These are phyloP conservation scores for Rhizopogon sp. DNA, from an alignment of 768 basidiomycete species.

Conservation along the genomic window DNA sequence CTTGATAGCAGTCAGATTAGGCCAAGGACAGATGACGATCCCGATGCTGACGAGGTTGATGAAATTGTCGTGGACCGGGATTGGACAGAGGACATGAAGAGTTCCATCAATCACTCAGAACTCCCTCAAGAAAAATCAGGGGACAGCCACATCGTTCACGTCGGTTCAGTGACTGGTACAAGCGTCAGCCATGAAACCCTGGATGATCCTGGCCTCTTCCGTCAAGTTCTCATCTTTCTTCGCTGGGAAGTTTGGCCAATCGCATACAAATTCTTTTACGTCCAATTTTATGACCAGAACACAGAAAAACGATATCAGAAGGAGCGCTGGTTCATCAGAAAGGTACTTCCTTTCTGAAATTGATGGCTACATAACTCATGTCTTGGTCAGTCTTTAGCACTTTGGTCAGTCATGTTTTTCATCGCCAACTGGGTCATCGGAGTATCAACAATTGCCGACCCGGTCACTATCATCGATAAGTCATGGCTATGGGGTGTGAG, in stretches of 20 bases:
- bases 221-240: conserved; percentile 34
- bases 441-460: conserved; percentile 42
- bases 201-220: conserved; percentile 31
- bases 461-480: conserved; percentile 46
- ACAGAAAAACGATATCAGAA: conserved; percentile 45
- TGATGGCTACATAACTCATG: neutral
- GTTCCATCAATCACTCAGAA: conserved; percentile 48
- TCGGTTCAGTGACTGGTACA: conserved; percentile 20
- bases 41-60: conserved; percentile 44
- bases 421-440: conserved; percentile 68
- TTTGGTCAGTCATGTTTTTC: conserved; percentile 62
- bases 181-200: conserved; percentile 33
- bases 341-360: conserved; percentile 26
- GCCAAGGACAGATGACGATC: conserved; percentile 25
- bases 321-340: conserved; percentile 73
- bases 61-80: conserved; percentile 73
- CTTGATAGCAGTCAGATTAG: conserved; percentile 32
- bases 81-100: conserved; percentile 59
- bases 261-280: conserved; percentile 52
- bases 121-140: conserved; percentile 45
- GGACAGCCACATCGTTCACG: conserved; percentile 31
- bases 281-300: conserved; percentile 57
- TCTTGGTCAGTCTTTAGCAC: conserved; percentile 40
- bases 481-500: conserved; percentile 55
- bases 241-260: conserved; percentile 57